These are phyloP conservation scores for Entomortierella lignicola DNA, from an alignment of 192 early-diverging fungal genomes.

Conservation along the genomic window DNA sequence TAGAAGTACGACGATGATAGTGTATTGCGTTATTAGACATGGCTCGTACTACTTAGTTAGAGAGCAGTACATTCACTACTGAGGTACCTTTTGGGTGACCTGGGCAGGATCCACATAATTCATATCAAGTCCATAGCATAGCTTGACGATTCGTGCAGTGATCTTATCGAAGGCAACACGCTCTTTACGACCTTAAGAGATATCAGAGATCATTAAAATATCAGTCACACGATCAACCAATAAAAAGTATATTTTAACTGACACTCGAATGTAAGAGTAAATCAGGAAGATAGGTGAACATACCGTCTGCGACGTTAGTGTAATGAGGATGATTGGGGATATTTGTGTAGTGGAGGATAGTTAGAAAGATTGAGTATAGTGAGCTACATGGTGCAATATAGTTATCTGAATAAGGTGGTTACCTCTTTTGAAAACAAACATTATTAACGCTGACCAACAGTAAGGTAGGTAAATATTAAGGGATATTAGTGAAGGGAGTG, in stretches of 20 bases:
- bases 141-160: conserved; percentile 91
- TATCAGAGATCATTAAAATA: neutral
- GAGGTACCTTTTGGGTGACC: conserved; percentile 95
- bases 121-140: conserved; percentile 94
- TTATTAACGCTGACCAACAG: neutral
- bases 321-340: neutral
- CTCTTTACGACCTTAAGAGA: conserved; percentile 77
- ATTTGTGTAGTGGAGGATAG: neutral
- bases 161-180: conserved; percentile 98
- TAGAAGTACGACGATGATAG: conserved; percentile 9
- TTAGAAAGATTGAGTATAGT: too few relatives aligned
- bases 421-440: conserved; percentile 52
- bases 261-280: neutral
- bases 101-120: conserved; percentile 93
- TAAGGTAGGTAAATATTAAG: neutral
- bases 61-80: too few relatives aligned
- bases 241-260: neutral
- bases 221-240: neutral
- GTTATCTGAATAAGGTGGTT: too few relatives aligned
- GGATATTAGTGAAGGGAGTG: neutral
- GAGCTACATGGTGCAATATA: too few relatives aligned
- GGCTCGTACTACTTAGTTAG: too few relatives aligned
- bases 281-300: neutral
- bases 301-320: neutral
- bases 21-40: neutral